Conservation (phyloP, 139 green algal species). For the Chlorella sp. region DNA sequence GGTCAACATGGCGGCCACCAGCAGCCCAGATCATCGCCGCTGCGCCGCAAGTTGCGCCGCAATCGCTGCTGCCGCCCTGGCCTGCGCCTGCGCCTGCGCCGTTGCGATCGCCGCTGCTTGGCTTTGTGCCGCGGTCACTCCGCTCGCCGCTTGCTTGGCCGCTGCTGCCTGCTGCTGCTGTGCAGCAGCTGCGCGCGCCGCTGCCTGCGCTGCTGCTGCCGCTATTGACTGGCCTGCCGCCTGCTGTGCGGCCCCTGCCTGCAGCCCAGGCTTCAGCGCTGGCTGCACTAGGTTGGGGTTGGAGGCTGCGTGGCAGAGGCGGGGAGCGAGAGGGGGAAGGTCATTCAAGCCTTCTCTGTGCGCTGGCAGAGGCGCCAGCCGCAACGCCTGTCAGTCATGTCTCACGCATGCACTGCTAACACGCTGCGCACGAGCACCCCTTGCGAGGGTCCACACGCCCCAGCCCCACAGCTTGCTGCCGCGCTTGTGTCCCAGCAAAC, state of each 20-base stretch:
- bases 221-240: not conserved
- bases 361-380: too few species aligned
- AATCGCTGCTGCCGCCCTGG: not conserved
- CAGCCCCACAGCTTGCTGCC: too few species aligned
- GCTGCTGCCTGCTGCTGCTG: not conserved
- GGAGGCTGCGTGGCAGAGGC: not conserved
- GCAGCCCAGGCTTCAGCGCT: conserved; percentile 1
- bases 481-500: too few species aligned
- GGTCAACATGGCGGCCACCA: too few species aligned
- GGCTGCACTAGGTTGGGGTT: conserved; percentile 8
- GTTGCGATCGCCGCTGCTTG: not conserved
- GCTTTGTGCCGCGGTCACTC: not conserved
- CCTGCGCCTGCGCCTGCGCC: not conserved
- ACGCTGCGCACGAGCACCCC: too few species aligned
- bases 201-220: not conserved
- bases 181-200: not conserved
- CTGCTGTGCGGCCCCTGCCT: not conserved
- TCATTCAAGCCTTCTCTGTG: too few species aligned
- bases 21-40: too few species aligned
- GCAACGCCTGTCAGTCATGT: too few species aligned
- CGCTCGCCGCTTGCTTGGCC: not conserved
- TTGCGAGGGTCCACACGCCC: too few species aligned
- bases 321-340: not conserved
- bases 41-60: too few species aligned
- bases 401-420: too few species aligned